Conservation (phyloP, 257 asterid species). For the Plantago ovata region DNA sequence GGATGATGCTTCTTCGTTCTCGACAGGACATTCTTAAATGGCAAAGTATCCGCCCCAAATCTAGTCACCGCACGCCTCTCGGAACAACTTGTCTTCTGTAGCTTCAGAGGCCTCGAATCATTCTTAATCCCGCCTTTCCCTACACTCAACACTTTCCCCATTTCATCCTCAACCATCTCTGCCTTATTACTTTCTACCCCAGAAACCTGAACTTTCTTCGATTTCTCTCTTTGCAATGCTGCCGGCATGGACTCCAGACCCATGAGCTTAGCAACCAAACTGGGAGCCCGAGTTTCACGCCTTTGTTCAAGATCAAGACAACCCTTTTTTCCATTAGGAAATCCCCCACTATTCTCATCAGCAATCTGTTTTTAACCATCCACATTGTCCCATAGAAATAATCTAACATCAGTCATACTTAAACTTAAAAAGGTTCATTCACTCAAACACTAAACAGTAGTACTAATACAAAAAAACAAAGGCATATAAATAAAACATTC, state of each 20-base stretch:
- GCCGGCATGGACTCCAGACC: constrained; percentile 90
- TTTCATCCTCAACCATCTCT: constrained; percentile 23
- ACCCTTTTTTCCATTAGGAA: constrained; percentile 46
- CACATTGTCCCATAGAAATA: neutral
- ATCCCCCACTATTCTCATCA: constrained; percentile 91
- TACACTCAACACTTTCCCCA: constrained; percentile 30
- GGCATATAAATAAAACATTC: constrained; percentile 7
- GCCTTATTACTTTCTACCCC: constrained; percentile 20
- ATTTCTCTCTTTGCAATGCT: constrained; percentile 36
- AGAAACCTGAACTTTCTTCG: constrained; percentile 37
- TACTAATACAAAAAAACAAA: neutral
- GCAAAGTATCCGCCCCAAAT: constrained; percentile 60
- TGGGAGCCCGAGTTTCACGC: constrained; percentile 58
- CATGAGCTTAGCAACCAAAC: constrained; percentile 94
- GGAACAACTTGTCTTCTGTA: constrained; percentile 63
- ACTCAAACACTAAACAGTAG: constrained; percentile 7
- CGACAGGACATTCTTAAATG: constrained; percentile 54
- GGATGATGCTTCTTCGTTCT: constrained; percentile 57
- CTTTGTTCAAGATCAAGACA: constrained; percentile 35
- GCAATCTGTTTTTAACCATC: constrained; percentile 58
- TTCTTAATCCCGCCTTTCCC: constrained; percentile 48
- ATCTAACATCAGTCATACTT: neutral
- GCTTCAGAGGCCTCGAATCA: constrained; percentile 79
- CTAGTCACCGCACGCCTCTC: constrained; percentile 49
- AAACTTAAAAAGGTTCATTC: neutral